Evolutionary conservation across 164 flowering plant species (phyloP), one percentile per base, ranked within the genome.

Genomic region (Platanus orientalis): DNA sequence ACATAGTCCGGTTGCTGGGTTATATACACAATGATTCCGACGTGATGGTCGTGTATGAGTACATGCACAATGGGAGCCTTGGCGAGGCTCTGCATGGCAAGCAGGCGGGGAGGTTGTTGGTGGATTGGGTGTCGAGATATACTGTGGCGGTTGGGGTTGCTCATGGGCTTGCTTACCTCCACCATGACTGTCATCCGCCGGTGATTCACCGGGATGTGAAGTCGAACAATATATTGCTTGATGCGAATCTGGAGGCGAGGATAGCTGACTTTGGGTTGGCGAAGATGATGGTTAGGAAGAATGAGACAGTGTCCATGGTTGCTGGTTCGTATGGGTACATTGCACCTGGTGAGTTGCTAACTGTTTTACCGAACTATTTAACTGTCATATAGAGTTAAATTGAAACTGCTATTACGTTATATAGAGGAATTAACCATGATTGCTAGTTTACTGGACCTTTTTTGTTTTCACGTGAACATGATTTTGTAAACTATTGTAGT

Each of bases 321-420:
- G 97, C 97, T 0, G 99, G 99, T 11, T 95, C 99, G 20, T 89
- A 84, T 57, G 99, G 99, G 44, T 95, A 92, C 81, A 91, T 95
- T 20, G 99, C 99, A 27, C 99, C 99, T 34, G 98, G 98, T 94
- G 55, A 76, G 76, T 73, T 58, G 0, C 19, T 25, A 16, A 34
- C 27, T 34, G 45, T 34, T n/a, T 36, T 34, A 32, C 16, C 23
- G 16, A 57, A 32, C 40, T 32, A 57, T n/a, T 34, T 34, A 57
- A 20, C 16, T 57, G 13, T 7, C 0, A 6, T 32, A 21, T 6
- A 13, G 5, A 4, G 47, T 42, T 14, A 32, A 10, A 42, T 13
- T 10, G 47, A 42, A 14, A 3, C 47, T 34, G 39, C n/a, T n/a
- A 34, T 34, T 34, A 34, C 5, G 5, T 34, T 42, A 42, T 42